phyloP scores from a whole-genome alignment of 768 basidiomycete genomes.

The Mycena polygramma region DNA sequence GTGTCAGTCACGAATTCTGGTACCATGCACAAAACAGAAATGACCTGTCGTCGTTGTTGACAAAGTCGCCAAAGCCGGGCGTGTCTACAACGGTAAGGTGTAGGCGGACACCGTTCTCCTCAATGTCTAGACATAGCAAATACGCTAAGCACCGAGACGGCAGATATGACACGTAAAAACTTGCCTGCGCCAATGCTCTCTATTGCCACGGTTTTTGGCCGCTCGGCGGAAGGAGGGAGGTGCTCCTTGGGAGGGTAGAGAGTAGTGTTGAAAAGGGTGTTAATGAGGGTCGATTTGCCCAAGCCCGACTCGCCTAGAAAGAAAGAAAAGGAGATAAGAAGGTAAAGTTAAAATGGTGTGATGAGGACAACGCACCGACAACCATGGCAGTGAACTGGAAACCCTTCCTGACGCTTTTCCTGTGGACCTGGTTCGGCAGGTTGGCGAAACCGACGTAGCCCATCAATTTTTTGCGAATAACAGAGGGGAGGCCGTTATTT shows the following conservation, averaged over 20 bases:
- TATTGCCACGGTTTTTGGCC: slow-evolving; percentile 94
- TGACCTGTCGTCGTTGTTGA: slow-evolving; percentile 98
- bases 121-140: slow-evolving; percentile 81
- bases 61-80: slow-evolving; percentile 99
- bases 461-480: slow-evolving; percentile 92
- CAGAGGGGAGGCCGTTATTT: slow-evolving; percentile 55
- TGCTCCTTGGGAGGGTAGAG: slow-evolving; percentile 93
- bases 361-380: slow-evolving; percentile 79
- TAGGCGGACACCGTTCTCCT: slow-evolving; percentile 97
- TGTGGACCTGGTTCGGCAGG: slow-evolving; percentile 98
- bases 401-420: slow-evolving; percentile 97
- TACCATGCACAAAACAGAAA: slow-evolving; percentile 36
- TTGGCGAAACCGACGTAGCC: slow-evolving; percentile 98
- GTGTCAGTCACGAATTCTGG: slow-evolving; percentile 35
- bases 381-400: slow-evolving; percentile 99
- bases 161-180: slow-evolving; percentile 56
- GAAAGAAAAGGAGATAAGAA: slow-evolving; percentile 42
- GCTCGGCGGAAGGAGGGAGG: slow-evolving; percentile 86
- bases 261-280: slow-evolving; percentile 97
- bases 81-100: slow-evolving; percentile 99
- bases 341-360: slow-evolving; percentile 39
- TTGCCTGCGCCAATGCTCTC: slow-evolving; percentile 96
- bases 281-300: slow-evolving; percentile 98
- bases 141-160: slow-evolving; percentile 35
- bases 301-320: slow-evolving; percentile 93